Evolutionary conservation across 2,329 filamentous ascomycete species (phyloP).

Genomic region (Scedosporium aurantiacum): DNA sequence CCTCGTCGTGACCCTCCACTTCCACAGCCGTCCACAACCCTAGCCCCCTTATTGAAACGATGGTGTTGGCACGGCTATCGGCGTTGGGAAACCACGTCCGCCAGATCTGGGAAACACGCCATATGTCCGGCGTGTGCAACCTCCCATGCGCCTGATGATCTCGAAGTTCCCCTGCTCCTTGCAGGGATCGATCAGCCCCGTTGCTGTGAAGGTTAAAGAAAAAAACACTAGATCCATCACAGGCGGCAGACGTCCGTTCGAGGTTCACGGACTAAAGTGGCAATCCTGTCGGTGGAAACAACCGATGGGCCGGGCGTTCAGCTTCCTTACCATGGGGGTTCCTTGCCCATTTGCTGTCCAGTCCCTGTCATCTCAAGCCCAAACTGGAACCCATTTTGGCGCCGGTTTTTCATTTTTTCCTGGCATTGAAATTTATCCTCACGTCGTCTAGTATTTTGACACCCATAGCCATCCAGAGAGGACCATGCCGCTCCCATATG

Average conservation of each 20-base stretch:
- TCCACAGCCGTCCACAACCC: background rate
- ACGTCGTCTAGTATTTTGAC: background rate
- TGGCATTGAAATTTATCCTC: background rate
- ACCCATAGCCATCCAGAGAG: background rate
- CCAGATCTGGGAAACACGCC: background rate
- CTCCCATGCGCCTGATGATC: background rate
- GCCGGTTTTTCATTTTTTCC: background rate
- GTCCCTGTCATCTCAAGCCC: background rate
- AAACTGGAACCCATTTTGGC: background rate
- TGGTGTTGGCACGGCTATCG: too few relatives aligned
- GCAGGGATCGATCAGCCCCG: slow-evolving; percentile 5
- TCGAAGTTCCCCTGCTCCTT: background rate
- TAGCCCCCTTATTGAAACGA: too few relatives aligned
- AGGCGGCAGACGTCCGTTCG: background rate
- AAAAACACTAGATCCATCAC: background rate
- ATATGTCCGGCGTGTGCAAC: background rate
- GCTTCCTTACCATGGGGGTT: background rate
- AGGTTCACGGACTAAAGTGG: background rate
- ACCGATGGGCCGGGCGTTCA: background rate
- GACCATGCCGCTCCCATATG: background rate
- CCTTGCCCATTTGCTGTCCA: background rate
- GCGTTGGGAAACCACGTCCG: too few relatives aligned
- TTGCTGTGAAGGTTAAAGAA: background rate
- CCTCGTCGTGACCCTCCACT: background rate
- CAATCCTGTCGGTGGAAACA: background rate